Evolutionary conservation across 805 yeast genomes (phyloP).

Genomic region (Cyberlindnera veronae): DNA sequence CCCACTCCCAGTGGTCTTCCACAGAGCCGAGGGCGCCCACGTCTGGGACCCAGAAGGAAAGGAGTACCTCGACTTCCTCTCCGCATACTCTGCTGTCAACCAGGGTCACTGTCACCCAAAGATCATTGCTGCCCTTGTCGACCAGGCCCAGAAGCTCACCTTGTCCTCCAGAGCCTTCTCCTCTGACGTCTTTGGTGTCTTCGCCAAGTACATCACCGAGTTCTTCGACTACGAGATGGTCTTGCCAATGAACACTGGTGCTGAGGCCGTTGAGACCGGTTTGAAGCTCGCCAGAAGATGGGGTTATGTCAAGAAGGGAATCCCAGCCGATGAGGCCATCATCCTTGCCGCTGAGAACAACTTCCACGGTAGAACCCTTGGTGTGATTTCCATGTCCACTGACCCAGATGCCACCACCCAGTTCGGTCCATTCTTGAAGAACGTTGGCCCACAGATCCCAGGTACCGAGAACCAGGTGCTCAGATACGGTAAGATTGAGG

Average conservation of each 20-base stretch:
- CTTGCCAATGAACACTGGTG: conserved; percentile 98
- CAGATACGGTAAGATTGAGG: conserved; percentile 84
- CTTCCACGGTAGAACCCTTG: conserved; percentile 96
- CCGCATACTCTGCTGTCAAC: conserved; percentile 96
- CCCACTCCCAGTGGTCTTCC: conserved; percentile 92
- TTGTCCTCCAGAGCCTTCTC: conserved; percentile 91
- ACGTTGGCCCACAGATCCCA: conserved; percentile 83
- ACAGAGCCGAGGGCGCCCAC: conserved; percentile 82
- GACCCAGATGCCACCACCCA: conserved; percentile 87
- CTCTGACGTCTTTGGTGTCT: conserved; percentile 80
- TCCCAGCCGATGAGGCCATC: conserved; percentile 79
- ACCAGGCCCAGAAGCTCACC: conserved; percentile 83
- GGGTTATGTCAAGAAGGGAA: conserved; percentile 89
- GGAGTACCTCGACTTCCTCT: conserved; percentile 85
- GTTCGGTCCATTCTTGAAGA: conserved; percentile 85
- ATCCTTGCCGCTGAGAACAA: conserved; percentile 84
- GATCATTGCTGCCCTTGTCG: conserved; percentile 77
- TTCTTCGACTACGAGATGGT: conserved; percentile 89
- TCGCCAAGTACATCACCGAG: conserved; percentile 84
- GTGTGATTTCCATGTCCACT: conserved; percentile 93
- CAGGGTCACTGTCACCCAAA: conserved; percentile 98
- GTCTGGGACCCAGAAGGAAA: conserved; percentile 99
- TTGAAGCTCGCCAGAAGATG: conserved; percentile 93
- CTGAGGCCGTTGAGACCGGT: conserved; percentile 97
- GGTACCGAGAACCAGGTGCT: conserved; percentile 58